Evolutionary conservation across 768 basidiomycete genomes (phyloP), one percentile per base, ranked within the genome.

Genomic region (Boletus rubroflammeus): DNA sequence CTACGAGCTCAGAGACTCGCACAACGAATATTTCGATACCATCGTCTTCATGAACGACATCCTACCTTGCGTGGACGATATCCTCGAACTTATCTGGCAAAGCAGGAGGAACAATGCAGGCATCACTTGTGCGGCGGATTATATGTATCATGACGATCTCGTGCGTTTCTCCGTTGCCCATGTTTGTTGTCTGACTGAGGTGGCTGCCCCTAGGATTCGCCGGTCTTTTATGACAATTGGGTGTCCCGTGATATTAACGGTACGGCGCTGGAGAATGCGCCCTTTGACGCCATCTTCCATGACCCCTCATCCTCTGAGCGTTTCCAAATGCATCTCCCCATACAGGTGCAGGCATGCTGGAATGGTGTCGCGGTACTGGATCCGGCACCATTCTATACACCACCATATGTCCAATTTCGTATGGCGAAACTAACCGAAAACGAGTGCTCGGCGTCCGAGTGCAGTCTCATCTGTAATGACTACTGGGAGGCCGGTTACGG

Each of bases 41-140:
- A 90, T 99, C 75, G 77, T 98, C 56, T 99, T 99, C 80, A 98
- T 98, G 94, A 99, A 99, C 81, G 97, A 99, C 72, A 88, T 99
- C 72, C 78, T 99, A 10, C 97, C 97, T 21, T 99, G 97, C 72
- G 85, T 97, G 35, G 97, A 99, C 71, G 97, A 99, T 73, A 74
- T 99, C 53, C 84, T 99, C 64, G 97, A 99, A 75, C 84, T 99
- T 66, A 95, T 99, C 67, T 98, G 88, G 88, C 97, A 99, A 73
- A 86, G 83, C 64, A 79, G 97, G 47, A 72, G 76, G 52, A 94
- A 98, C 73, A 98, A 97, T 71, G 97, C 97, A 1, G 96, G 95
- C 15, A 96, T 98, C 70, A 98, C 97, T 10, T 98, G 97, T 63
- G 97, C 96, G 0, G 86, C 94, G 1, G 96, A 99, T 69, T 99